Evolutionary conservation across 2,329 filamentous ascomycete species (phyloP).

Genomic region (Fusarium staphyleae): DNA sequence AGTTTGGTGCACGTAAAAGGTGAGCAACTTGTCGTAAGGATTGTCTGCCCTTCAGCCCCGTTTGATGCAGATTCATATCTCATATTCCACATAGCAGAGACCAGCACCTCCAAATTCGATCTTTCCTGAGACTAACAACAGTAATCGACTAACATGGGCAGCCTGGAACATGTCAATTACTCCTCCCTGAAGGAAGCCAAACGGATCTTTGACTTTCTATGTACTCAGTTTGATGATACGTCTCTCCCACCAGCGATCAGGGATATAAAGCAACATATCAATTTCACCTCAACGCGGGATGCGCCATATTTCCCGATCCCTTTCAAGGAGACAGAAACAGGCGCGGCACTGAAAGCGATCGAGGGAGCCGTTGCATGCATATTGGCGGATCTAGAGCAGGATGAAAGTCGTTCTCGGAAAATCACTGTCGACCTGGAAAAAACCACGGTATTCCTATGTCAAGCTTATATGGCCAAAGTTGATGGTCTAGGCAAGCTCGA

Average conservation of each 20-base stretch:
- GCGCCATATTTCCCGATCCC: conserved; percentile 55
- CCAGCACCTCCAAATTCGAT: too few species aligned
- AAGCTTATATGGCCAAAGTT: conserved; percentile 48
- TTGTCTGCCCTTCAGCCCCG: too few species aligned
- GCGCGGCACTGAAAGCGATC: conserved; percentile 53
- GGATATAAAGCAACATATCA: conserved; percentile 37
- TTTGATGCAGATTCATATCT: too few species aligned
- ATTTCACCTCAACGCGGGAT: conserved; percentile 47
- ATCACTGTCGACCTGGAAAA: conserved; percentile 49
- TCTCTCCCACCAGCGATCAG: conserved; percentile 43
- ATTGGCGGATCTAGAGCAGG: conserved; percentile 41
- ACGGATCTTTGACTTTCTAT: conserved; percentile 32
- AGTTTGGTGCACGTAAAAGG: too few species aligned
- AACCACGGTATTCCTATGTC: conserved; percentile 53
- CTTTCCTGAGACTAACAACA: background rate
- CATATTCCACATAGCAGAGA: too few species aligned
- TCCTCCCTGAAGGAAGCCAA: conserved; percentile 33
- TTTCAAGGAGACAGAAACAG: conserved; percentile 55
- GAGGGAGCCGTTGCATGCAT: conserved; percentile 48
- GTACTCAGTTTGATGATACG: conserved; percentile 37
- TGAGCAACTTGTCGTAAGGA: too few species aligned
- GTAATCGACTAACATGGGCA: conserved; percentile 19
- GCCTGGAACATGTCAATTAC: conserved; percentile 20
- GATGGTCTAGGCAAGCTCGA: conserved; percentile 51
- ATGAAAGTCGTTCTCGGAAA: conserved; percentile 9